phyloP scores from a whole-genome alignment of 805 yeast genomes.

The Candida palmyrensis region DNA sequence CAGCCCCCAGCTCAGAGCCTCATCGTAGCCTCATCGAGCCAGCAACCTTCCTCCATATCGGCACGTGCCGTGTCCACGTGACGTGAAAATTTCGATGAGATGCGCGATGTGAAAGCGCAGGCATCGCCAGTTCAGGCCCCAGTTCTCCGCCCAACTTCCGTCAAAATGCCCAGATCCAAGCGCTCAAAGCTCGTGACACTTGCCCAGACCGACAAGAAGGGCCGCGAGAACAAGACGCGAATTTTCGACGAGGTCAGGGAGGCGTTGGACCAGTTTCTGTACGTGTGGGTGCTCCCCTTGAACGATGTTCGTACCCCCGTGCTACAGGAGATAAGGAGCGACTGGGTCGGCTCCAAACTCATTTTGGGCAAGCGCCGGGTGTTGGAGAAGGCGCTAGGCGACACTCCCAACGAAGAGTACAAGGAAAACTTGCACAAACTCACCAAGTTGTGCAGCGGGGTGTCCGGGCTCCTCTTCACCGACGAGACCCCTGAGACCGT shows the following conservation, averaged over 20 bases:
- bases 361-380: conserved; percentile 92
- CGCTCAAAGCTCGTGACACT: conserved; percentile 94
- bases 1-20: no score
- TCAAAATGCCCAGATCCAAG: conserved; percentile 88
- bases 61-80: no score
- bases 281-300: conserved; percentile 79
- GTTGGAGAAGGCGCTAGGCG: conserved; percentile 88
- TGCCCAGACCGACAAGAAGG: conserved; percentile 95
- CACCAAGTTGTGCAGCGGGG: conserved; percentile 61
- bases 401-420: conserved; percentile 83
- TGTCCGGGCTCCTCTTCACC: conserved; percentile 84
- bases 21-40: no score
- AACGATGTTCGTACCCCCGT: conserved; percentile 96
- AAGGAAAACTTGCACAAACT: conserved; percentile 75
- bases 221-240: conserved; percentile 85
- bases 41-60: no score
- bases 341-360: conserved; percentile 88
- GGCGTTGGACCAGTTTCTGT: conserved; percentile 70
- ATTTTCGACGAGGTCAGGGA: conserved; percentile 87
- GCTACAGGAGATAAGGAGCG: conserved; percentile 84
- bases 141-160: not conserved
- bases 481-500: conserved; percentile 87
- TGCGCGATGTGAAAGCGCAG: no score
- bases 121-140: no score
- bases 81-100: no score